These are phyloP conservation scores for Aspergillus alliaceus DNA, from an alignment of 2,329 filamentous ascomycete species.

Conservation along the genomic window DNA sequence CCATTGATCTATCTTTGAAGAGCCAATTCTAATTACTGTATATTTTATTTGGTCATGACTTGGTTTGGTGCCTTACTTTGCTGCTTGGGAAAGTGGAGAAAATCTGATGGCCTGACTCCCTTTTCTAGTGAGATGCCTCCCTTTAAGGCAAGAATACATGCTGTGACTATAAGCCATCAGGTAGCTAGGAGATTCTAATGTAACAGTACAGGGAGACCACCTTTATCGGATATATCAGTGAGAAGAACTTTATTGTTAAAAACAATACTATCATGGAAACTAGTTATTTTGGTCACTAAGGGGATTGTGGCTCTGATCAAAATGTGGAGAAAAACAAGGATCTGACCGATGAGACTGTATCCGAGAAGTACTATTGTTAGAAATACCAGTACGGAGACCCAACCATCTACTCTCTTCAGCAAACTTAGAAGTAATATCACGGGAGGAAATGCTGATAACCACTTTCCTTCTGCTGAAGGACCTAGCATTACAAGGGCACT, in stretches of 20 bases:
- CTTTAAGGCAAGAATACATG: neutral
- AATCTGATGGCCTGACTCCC: neutral
- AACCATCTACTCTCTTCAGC: neutral
- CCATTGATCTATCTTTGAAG: neutral
- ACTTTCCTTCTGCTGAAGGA: neutral
- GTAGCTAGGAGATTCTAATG: neutral
- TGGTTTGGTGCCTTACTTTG: neutral
- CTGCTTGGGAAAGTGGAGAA: neutral
- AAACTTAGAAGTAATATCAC: neutral
- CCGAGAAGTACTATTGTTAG: neutral
- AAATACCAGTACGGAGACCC: neutral
- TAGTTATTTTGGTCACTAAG: neutral
- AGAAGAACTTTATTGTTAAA: neutral
- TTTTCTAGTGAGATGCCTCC: neutral
- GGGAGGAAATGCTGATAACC: neutral
- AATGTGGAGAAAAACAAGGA: neutral
- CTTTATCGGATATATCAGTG: neutral
- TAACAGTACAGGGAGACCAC: neutral
- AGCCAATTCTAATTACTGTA: neutral
- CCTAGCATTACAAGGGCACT: neutral
- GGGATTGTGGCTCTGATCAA: neutral
- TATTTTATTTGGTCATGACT: neutral
- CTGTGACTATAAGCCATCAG: neutral
- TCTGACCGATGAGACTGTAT: neutral
- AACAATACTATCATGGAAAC: neutral